Percentiles rank a stretch among this genome's conserved stretches.
These are phyloP conservation scores for Aquilaria sinensis DNA, from an alignment of 345 rosid species.

Conservation along the genomic window DNA sequence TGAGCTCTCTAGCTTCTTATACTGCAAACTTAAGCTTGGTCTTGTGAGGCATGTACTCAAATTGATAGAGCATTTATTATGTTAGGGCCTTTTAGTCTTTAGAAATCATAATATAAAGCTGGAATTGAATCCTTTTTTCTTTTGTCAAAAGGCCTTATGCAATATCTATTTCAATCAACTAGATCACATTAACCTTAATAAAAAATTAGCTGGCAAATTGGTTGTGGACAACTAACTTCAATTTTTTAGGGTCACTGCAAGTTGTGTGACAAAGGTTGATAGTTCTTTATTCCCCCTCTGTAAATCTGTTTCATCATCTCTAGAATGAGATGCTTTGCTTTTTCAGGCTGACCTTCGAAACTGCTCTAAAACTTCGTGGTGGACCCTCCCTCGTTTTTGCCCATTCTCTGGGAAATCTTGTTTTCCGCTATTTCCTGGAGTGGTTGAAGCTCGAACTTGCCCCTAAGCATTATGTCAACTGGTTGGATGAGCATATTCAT, in stretches of 20 bases:
- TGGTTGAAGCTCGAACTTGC: conserved; percentile 99
- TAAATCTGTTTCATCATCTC: background rate
- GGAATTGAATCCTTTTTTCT: too few species aligned
- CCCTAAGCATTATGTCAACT: conserved; percentile 75
- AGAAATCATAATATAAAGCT: too few species aligned
- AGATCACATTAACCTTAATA: too few species aligned
- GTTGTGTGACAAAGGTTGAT: too few species aligned
- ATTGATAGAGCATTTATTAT: background rate
- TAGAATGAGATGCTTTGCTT: conserved; percentile 7
- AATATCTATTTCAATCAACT: too few species aligned
- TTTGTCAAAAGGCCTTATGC: too few species aligned
- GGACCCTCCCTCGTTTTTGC: conserved; percentile 95
- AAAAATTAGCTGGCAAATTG: too few species aligned
- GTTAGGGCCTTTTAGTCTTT: too few species aligned
- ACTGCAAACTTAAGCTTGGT: background rate
- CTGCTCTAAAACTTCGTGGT: conserved; percentile 84
- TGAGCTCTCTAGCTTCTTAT: conserved; percentile 22
- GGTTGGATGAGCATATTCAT: conserved; percentile 94
- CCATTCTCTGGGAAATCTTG: conserved; percentile 95
- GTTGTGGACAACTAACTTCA: too few species aligned
- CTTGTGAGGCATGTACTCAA: background rate
- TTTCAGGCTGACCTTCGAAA: conserved; percentile 88
- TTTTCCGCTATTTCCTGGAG: conserved; percentile 93
- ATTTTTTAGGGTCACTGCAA: too few species aligned
- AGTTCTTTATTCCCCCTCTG: too few species aligned